These are phyloP conservation scores for Kluyveromyces starmeri DNA, from an alignment of 805 yeast species.

Conservation along the genomic window DNA sequence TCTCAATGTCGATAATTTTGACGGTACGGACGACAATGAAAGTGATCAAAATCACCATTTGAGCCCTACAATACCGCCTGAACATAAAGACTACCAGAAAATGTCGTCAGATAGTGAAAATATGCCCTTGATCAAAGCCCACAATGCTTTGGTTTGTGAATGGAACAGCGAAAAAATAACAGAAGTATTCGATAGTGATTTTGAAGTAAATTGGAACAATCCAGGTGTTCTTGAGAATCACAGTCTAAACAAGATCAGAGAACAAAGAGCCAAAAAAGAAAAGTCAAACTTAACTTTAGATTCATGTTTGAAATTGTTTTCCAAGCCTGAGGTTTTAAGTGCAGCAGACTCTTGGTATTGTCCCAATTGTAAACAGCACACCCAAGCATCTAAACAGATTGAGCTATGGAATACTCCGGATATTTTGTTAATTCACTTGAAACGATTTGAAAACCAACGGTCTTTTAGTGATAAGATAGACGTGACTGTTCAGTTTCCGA, in stretches of 20 bases:
- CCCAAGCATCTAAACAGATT: constrained; percentile 83
- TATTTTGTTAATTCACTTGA: constrained; percentile 78
- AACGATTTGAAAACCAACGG: constrained; percentile 77
- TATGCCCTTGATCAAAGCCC: neutral
- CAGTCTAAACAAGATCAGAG: constrained; percentile 43
- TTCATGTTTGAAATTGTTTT: constrained; percentile 68
- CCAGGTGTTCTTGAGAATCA: constrained; percentile 43
- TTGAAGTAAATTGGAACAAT: constrained; percentile 46
- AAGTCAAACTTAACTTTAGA: constrained; percentile 45
- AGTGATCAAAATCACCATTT: too few species aligned
- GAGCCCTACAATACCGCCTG: neutral
- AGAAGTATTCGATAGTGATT: constrained; percentile 45
- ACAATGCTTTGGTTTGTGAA: constrained; percentile 48
- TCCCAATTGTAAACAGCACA: constrained; percentile 78
- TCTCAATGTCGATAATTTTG: too few species aligned
- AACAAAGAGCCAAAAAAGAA: constrained; percentile 19
- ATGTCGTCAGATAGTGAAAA: neutral
- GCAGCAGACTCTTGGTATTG: constrained; percentile 92
- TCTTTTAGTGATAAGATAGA: constrained; percentile 86
- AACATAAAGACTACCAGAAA: neutral
- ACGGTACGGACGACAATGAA: too few species aligned
- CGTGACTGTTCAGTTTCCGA: constrained; percentile 78
- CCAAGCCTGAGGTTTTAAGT: constrained; percentile 76
- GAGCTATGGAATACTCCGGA: constrained; percentile 95
- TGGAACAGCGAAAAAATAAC: constrained; percentile 47